Evolutionary conservation across 2,329 filamentous ascomycete genomes (phyloP).

Genomic region (Parafenestella ontariensis): DNA sequence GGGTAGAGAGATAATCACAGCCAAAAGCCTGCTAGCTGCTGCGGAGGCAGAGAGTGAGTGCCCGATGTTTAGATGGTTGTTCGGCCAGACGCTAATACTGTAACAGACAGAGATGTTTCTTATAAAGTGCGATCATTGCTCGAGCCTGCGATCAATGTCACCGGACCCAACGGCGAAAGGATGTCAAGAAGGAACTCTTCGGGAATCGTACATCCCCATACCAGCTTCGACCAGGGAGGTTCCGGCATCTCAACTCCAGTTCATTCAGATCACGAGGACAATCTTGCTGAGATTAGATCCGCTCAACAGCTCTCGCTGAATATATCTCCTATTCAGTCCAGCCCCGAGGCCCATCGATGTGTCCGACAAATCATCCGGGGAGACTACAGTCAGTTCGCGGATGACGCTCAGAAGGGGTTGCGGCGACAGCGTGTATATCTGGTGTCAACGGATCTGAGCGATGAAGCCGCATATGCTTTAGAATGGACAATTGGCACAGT

Average conservation of each 20-base stretch:
- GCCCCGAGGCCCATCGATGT: slow-evolving; percentile 77
- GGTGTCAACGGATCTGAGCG: slow-evolving; percentile 93
- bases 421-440: slow-evolving; percentile 86
- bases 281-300: slow-evolving; percentile 82
- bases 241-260: slow-evolving; percentile 67
- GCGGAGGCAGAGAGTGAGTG: slow-evolving; percentile 78
- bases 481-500: slow-evolving; percentile 99
- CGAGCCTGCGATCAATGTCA: slow-evolving; percentile 72
- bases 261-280: slow-evolving; percentile 86
- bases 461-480: slow-evolving; percentile 91
- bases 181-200: slow-evolving; percentile 57
- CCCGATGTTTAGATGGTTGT: neutral
- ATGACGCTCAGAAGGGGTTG: slow-evolving; percentile 79
- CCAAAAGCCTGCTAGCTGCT: slow-evolving; percentile 72
- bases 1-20: slow-evolving; percentile 50
- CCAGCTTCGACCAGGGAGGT: slow-evolving; percentile 78
- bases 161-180: slow-evolving; percentile 66
- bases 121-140: slow-evolving; percentile 69
- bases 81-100: slow-evolving; percentile 16
- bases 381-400: slow-evolving; percentile 77
- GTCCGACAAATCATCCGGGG: slow-evolving; percentile 91
- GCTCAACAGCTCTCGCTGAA: slow-evolving; percentile 85
- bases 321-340: slow-evolving; percentile 79
- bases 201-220: slow-evolving; percentile 75
- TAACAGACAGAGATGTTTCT: slow-evolving; percentile 56